Evolutionary conservation across 2,329 filamentous ascomycete genomes (phyloP).

Genomic region (Samsoniella hepiali): DNA sequence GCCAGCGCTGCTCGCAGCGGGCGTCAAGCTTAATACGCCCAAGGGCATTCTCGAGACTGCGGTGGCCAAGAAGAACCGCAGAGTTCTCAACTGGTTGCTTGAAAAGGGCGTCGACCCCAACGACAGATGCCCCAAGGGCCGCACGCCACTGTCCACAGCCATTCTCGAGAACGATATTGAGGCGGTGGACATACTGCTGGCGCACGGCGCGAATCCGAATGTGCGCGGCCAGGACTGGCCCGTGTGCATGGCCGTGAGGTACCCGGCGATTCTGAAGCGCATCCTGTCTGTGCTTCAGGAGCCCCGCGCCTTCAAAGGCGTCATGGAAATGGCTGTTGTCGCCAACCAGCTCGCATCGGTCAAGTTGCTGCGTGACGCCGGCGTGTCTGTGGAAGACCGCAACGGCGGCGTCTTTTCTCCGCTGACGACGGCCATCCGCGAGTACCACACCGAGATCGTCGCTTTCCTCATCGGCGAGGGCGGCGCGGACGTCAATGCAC

Average conservation of each 20-base stretch:
- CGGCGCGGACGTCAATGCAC: constrained; percentile 61
- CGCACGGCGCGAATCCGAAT: constrained; percentile 58
- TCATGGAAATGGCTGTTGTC: constrained; percentile 64
- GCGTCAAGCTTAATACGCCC: constrained; percentile 55
- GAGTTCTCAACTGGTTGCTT: constrained; percentile 58
- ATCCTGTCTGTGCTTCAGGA: constrained; percentile 56
- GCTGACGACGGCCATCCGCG: constrained; percentile 64
- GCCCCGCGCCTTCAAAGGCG: constrained; percentile 60
- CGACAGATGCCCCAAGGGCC: constrained; percentile 53
- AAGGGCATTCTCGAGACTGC: constrained; percentile 66
- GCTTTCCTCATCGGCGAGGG: constrained; percentile 58
- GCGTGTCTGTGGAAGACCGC: constrained; percentile 67
- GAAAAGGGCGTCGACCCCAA: constrained; percentile 60
- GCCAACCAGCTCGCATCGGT: constrained; percentile 65
- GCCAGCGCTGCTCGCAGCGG: constrained; percentile 56
- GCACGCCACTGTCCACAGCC: constrained; percentile 63
- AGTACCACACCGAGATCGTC: constrained; percentile 59
- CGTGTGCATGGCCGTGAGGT: constrained; percentile 63
- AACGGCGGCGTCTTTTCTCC: constrained; percentile 71
- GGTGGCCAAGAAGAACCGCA: constrained; percentile 58
- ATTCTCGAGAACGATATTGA: constrained; percentile 59
- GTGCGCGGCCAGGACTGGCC: constrained; percentile 68
- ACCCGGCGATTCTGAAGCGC: constrained; percentile 56
- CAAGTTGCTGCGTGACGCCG: constrained; percentile 61
- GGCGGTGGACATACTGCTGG: constrained; percentile 56